Percentiles rank a stretch among this genome's conserved stretches.
These are phyloP conservation scores for Durusdinium trenchii DNA, from an alignment of 73 alveolate species.

Conservation along the genomic window DNA sequence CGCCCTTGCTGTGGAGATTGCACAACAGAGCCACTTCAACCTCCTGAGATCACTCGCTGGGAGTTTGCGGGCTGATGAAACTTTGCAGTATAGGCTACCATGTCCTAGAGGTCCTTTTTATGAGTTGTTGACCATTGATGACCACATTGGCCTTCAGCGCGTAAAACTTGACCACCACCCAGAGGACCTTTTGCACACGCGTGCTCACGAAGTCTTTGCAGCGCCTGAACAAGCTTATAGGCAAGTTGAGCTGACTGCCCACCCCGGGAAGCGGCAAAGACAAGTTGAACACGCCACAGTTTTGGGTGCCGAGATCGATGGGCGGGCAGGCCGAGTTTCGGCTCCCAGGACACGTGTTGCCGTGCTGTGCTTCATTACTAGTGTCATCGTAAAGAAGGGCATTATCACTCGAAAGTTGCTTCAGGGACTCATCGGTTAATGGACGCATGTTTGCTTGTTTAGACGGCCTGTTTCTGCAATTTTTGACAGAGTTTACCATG, in stretches of 20 bases:
- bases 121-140: neutral
- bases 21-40: neutral
- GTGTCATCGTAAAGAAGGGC: neutral
- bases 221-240: neutral
- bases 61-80: neutral
- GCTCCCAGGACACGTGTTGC: neutral
- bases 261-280: neutral
- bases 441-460: neutral
- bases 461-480: too few relatives aligned
- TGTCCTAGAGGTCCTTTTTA: neutral
- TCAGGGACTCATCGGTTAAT: neutral
- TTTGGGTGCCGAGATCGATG: slow-evolving; percentile 7
- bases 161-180: neutral
- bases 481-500: too few relatives aligned
- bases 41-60: neutral
- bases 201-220: neutral
- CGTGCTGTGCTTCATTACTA: neutral
- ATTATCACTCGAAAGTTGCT: too few relatives aligned
- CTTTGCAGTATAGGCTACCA: neutral
- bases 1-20: neutral
- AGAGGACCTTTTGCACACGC: too few relatives aligned
- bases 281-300: neutral
- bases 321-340: neutral
- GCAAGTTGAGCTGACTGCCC: neutral
- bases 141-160: neutral